phyloP scores from a whole-genome alignment of 176 grass and related monocot species.

The Rhynchospora tenuis region DNA sequence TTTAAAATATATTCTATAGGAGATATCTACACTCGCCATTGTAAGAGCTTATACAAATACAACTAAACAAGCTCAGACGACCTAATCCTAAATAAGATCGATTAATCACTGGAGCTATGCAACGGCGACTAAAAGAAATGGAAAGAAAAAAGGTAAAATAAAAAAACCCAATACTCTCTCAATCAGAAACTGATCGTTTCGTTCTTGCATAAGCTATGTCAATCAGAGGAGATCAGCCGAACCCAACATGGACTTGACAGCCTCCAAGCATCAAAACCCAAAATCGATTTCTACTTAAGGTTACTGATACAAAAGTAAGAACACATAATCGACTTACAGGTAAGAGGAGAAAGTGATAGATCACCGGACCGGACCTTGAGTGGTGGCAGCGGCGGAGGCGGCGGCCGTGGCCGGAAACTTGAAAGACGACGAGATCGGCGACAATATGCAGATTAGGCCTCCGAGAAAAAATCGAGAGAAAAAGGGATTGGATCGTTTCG shows the following conservation, averaged over 20 bases:
- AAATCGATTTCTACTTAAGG: not conserved
- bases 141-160: not conserved
- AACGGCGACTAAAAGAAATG: not conserved
- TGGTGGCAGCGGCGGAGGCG: not conserved
- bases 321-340: not conserved
- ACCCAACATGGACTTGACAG: not conserved
- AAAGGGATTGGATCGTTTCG: constrained; percentile 8
- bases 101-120: not conserved
- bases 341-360: not conserved
- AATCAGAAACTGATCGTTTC: not conserved
- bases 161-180: not conserved
- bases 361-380: constrained; percentile 11
- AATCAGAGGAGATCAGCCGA: not conserved
- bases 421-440: not conserved
- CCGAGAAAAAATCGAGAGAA: constrained; percentile 2
- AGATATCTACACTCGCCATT: not conserved
- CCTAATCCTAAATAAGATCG: not conserved
- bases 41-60: not conserved
- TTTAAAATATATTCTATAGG: not conserved
- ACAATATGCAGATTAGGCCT: constrained; percentile 12
- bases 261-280: not conserved
- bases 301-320: not conserved
- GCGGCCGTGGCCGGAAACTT: not conserved
- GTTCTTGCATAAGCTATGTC: not conserved
- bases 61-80: not conserved